Conservation (phyloP, 192 early-diverging fungal species). For the Coemansia sp. region DNA sequence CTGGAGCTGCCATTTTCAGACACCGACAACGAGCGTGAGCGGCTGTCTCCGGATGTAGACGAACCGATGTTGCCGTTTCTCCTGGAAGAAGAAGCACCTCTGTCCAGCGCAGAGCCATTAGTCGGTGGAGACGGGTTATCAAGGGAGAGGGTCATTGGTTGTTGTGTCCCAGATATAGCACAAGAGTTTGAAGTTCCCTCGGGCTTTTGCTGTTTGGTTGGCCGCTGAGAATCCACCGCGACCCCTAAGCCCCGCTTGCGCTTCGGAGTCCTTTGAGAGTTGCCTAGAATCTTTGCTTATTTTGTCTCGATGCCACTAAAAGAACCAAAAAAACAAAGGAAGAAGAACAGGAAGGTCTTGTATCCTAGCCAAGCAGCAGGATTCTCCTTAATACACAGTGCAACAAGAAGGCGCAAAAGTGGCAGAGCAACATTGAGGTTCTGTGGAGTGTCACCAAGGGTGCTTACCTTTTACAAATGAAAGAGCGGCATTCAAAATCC, state of each 20-base stretch:
- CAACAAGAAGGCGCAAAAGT: not conserved
- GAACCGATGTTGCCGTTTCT: slow-evolving; percentile 15
- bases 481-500: slow-evolving; percentile 8
- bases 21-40: not conserved
- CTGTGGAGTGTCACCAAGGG: not conserved
- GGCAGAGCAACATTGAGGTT: not conserved
- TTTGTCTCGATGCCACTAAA: slow-evolving; percentile 24
- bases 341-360: not conserved
- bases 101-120: slow-evolving; percentile 3
- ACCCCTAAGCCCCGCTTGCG: slow-evolving; percentile 40
- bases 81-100: not conserved
- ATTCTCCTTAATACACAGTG: not conserved
- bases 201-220: slow-evolving; percentile 30
- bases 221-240: slow-evolving; percentile 26
- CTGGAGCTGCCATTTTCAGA: slow-evolving; percentile 7
- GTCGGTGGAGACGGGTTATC: slow-evolving; percentile 6
- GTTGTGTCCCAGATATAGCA: slow-evolving; percentile 13
- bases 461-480: slow-evolving; percentile 4
- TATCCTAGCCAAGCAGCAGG: not conserved
- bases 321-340: slow-evolving; percentile 1
- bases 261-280: slow-evolving; percentile 42
- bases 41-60: slow-evolving; percentile 4
- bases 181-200: slow-evolving; percentile 14
- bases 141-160: slow-evolving; percentile 29
- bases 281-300: slow-evolving; percentile 48